These are phyloP conservation scores for Agastache rugosa DNA, from an alignment of 257 asterid genomes.

Conservation along the genomic window DNA sequence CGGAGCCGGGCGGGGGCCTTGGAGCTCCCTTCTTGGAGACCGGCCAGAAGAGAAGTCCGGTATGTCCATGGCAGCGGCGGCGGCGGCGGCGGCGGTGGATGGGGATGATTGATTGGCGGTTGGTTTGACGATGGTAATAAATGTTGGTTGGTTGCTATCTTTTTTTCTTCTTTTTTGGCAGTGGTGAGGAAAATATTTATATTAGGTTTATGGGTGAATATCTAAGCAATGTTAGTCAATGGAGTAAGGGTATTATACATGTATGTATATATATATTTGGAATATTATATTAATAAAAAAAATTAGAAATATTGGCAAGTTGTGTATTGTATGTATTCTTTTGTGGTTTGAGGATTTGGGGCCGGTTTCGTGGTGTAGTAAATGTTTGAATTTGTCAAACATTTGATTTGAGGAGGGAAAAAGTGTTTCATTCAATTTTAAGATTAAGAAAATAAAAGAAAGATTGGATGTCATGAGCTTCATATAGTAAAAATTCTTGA, in stretches of 20 bases:
- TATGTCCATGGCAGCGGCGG: constrained; percentile 51
- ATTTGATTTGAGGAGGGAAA: constrained; percentile 26
- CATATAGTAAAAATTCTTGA: constrained; percentile 33
- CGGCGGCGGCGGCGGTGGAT: constrained; percentile 20
- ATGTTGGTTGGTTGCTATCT: constrained; percentile 15
- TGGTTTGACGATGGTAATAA: constrained; percentile 33
- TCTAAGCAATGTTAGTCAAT: constrained; percentile 54
- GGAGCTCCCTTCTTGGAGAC: constrained; percentile 77
- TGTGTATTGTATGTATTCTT: constrained; percentile 30
- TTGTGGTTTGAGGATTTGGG: constrained; percentile 12
- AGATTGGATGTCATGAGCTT: constrained; percentile 18
- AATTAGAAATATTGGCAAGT: constrained; percentile 15
- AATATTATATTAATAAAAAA: constrained; percentile 3
- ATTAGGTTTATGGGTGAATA: constrained; percentile 21
- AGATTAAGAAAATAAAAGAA: not conserved
- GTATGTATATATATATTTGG: not conserved
- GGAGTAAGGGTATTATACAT: constrained; percentile 41
- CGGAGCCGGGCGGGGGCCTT: constrained; percentile 91
- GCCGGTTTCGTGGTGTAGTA: constrained; percentile 61
- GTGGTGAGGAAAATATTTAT: constrained; percentile 29
- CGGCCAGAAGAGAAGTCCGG: constrained; percentile 50
- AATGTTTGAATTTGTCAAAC: constrained; percentile 70
- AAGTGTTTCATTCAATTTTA: constrained; percentile 25
- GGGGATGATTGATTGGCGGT: not conserved
- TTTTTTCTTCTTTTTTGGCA: not conserved